A percentile compares a stretch with the other conserved stretches of the same genome.
Evolutionary conservation across 257 asterid genomes (phyloP).

Genomic region (Oldenlandia corymbosa): DNA sequence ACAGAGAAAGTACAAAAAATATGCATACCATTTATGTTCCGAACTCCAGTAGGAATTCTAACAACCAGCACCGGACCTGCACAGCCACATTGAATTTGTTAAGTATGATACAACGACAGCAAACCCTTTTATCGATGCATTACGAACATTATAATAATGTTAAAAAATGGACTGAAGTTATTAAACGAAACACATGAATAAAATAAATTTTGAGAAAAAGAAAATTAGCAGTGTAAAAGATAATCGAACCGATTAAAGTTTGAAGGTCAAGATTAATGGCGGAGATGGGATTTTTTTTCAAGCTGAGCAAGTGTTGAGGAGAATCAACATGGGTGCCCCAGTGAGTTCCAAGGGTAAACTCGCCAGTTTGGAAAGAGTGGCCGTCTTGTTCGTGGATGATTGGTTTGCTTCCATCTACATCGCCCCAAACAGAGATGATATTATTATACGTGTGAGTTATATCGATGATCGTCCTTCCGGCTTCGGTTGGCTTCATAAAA

Average conservation of each 20-base stretch:
- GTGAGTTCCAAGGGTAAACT: slow-evolving; percentile 63
- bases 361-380: too few species aligned
- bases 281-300: slow-evolving; percentile 45
- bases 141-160: neutral
- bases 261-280: slow-evolving; percentile 66
- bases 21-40: slow-evolving; percentile 64
- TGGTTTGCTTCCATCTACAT: slow-evolving; percentile 50
- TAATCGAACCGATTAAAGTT: slow-evolving; percentile 53
- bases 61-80: slow-evolving; percentile 80
- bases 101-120: neutral
- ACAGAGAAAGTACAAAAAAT: neutral
- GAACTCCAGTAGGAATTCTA: slow-evolving; percentile 73
- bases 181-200: neutral
- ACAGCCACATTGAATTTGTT: neutral
- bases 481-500: too few species aligned
- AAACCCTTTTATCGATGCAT: neutral
- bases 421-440: too few species aligned
- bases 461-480: too few species aligned
- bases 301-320: slow-evolving; percentile 57
- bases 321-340: slow-evolving; percentile 87
- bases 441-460: too few species aligned
- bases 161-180: too few species aligned
- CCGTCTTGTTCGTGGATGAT: slow-evolving; percentile 38
- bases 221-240: too few species aligned
- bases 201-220: too few species aligned